Evolutionary conservation across 768 basidiomycete genomes (phyloP), one percentile per base, ranked within the genome.

Genomic region (Dendrothele bispora): DNA sequence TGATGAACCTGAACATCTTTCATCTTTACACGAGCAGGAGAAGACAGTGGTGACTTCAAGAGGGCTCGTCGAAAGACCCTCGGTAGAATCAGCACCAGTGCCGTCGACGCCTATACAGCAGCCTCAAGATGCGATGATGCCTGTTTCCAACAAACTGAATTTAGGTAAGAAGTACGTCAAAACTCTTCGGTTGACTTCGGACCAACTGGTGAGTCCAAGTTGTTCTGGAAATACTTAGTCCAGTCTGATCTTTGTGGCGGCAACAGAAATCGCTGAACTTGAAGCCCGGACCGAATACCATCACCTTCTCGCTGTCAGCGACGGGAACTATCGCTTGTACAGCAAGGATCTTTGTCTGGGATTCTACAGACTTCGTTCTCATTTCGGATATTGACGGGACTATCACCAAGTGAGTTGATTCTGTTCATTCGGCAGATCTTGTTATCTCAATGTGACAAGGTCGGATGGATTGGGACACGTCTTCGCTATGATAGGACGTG

Each of bases 351-450:
- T 99, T 99, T 56, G 76, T 98, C 20, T 98, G 94, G 95, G 91
- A 98, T 48, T 80, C 84, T n/a, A 84, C 84, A 2, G 94, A 97
- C 59, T 77, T 79, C 3, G 82, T 99, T 18, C 89, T 99, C 21
- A 83, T 99, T 32, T 97, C 94, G 34, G 97, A 99, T 60, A 98
- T 99, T 51, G 97, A 99, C 60, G 97, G 97, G 5, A 99, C 95
- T 1, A 99, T 99, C 61, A 99, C 97, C 7, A 98, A 98, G 93
- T 95, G 54, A 20, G 81, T 47, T 22, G 4, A 15, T 14, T 27
- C 36, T 42, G 15, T 30, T n/a, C 2, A 4, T 28, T 39, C 34
- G 15, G 39, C 6, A 17, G 22, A 37, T 17, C 5, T 15, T 30
- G 22, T 4, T 25, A 10, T 10, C 15, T 46, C 29, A 20, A 6